Evolutionary conservation across 2,329 filamentous ascomycete genomes (phyloP).

Genomic region (Aspergillus quadrilineatus): DNA sequence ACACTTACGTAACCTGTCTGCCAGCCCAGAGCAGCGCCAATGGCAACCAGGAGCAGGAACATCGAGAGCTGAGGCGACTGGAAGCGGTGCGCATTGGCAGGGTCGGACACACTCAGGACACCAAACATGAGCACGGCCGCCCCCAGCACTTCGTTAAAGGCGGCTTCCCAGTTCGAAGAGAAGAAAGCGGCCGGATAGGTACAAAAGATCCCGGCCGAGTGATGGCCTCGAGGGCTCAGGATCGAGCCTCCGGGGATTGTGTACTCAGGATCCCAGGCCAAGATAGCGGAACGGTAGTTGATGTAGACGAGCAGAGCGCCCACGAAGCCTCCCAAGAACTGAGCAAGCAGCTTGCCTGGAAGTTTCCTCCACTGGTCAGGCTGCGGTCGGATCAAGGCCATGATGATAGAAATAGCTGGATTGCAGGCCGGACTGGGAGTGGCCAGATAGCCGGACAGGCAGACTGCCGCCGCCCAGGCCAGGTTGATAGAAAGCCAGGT

Average conservation of each 20-base stretch:
- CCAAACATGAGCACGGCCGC: conserved; percentile 34
- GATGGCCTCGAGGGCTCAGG: conserved; percentile 28
- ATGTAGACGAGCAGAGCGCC: conserved; percentile 31
- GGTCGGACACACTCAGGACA: conserved; percentile 27
- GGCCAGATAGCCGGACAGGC: conserved; percentile 28
- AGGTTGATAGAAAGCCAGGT: conserved; percentile 37
- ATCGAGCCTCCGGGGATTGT: conserved; percentile 32
- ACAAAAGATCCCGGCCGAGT: conserved; percentile 31
- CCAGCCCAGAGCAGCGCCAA: conserved; percentile 34
- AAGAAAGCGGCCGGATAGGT: conserved; percentile 28
- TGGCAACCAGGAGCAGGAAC: conserved; percentile 29
- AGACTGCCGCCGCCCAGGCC: conserved; percentile 32
- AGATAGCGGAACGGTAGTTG: conserved; percentile 33
- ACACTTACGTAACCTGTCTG: conserved; percentile 35
- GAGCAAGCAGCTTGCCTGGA: conserved; percentile 28
- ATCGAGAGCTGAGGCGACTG: conserved; percentile 27
- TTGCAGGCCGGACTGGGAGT: conserved; percentile 32
- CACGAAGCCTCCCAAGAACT: conserved; percentile 33
- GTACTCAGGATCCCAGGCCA: conserved; percentile 33
- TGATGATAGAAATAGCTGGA: conserved; percentile 26
- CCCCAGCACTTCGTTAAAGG: conserved; percentile 29
- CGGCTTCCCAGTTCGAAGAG: conserved; percentile 34
- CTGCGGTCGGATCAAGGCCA: conserved; percentile 29
- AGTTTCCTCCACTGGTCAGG: conserved; percentile 29
- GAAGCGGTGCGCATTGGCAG: conserved; percentile 26